These are phyloP conservation scores for Phaeosphaeria sp. DNA, from an alignment of 2,329 filamentous ascomycete genomes.

Conservation along the genomic window DNA sequence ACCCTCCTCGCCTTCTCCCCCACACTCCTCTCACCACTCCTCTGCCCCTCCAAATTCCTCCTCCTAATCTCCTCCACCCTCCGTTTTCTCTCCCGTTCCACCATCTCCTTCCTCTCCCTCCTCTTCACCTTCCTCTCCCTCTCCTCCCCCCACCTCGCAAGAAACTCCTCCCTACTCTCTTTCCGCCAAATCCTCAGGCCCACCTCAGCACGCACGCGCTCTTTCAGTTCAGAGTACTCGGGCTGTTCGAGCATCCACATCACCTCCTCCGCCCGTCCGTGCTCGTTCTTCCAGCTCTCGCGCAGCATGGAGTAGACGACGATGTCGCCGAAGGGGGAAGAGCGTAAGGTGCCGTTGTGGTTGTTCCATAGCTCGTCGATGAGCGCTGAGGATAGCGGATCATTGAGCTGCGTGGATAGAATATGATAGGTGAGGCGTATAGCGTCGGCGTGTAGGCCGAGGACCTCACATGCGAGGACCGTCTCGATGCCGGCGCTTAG, in stretches of 20 bases:
- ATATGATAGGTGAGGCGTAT: slow-evolving; percentile 2
- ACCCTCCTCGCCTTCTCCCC: background rate
- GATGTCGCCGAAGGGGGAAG: slow-evolving; percentile 4
- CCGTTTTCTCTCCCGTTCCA: background rate
- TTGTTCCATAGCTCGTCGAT: slow-evolving; percentile 9
- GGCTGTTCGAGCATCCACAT: slow-evolving; percentile 8
- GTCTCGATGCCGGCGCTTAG: slow-evolving; percentile 9
- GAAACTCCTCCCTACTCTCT: background rate
- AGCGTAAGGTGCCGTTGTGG: slow-evolving; percentile 1
- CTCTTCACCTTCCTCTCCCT: background rate
- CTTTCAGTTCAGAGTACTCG: slow-evolving; percentile 5
- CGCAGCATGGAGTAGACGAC: slow-evolving; percentile 6
- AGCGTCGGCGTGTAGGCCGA: slow-evolving; percentile 5
- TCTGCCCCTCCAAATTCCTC: background rate
- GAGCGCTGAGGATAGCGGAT: slow-evolving; percentile 1
- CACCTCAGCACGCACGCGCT: slow-evolving; percentile 1
- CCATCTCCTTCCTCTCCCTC: background rate
- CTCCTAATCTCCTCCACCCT: background rate
- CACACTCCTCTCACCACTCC: background rate
- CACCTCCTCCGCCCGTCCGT: slow-evolving; percentile 8
- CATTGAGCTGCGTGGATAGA: background rate
- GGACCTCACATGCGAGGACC: slow-evolving; percentile 3
- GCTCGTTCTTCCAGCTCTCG: background rate
- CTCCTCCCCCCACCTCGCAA: background rate
- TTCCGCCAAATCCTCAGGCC: slow-evolving; percentile 2